Conservation (phyloP, 257 asterid genomes). For the Przewalskia tangutica region DNA sequence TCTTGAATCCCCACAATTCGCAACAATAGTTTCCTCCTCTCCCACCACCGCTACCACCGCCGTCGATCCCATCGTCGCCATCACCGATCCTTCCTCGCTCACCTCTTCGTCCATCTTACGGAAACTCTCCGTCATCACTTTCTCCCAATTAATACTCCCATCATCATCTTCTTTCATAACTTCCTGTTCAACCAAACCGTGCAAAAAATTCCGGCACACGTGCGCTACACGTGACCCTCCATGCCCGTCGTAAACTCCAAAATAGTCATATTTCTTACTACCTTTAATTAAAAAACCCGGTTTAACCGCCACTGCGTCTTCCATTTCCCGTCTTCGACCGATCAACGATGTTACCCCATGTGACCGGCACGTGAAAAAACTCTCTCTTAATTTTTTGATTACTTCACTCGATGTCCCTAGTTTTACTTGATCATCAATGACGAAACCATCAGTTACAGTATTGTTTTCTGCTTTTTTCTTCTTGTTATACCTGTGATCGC, state of each 20-base stretch:
- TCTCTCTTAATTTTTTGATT: background rate
- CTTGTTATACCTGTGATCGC: background rate
- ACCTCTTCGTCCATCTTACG: slow-evolving; percentile 58
- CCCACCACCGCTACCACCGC: slow-evolving; percentile 73
- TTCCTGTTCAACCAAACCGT: slow-evolving; percentile 21
- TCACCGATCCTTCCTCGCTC: slow-evolving; percentile 24
- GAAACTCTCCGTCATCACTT: slow-evolving; percentile 43
- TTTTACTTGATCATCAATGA: background rate
- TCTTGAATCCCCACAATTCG: slow-evolving; percentile 78
- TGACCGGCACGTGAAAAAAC: slow-evolving; percentile 1
- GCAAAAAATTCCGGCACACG: slow-evolving; percentile 47
- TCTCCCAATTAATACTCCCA: slow-evolving; percentile 33
- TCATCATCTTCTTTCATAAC: slow-evolving; percentile 6
- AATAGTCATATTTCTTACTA: slow-evolving; percentile 29
- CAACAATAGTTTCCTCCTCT: slow-evolving; percentile 53
- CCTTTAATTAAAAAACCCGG: slow-evolving; percentile 28
- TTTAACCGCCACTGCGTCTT: slow-evolving; percentile 55
- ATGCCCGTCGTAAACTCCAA: slow-evolving; percentile 72
- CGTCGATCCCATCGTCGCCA: slow-evolving; percentile 56
- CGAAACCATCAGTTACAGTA: background rate
- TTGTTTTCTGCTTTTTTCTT: background rate
- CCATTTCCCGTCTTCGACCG: slow-evolving; percentile 69
- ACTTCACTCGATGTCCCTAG: background rate
- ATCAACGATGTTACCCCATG: slow-evolving; percentile 42
- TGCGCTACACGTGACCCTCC: slow-evolving; percentile 66